These are phyloP conservation scores for Amanita exitialis DNA, from an alignment of 768 basidiomycete genomes.

Conservation along the genomic window DNA sequence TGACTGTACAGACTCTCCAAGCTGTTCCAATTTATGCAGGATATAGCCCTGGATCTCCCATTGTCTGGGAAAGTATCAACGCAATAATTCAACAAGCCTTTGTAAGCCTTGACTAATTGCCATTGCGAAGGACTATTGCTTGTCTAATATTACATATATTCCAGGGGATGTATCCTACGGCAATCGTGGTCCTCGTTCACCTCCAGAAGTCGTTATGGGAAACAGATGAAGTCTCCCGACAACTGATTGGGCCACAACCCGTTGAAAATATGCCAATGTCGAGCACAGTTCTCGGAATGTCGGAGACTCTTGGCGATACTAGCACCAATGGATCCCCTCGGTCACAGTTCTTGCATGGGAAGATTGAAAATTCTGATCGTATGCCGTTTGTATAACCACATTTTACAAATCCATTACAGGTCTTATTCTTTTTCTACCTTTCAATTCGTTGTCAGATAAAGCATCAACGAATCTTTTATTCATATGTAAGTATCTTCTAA, in stretches of 20 bases:
- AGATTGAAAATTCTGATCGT: not conserved
- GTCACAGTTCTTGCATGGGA: not conserved
- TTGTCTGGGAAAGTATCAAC: conserved; percentile 18
- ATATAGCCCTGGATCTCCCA: conserved; percentile 12
- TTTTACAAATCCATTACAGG: too few species aligned
- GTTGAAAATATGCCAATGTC: not conserved
- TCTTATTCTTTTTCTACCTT: too few species aligned
- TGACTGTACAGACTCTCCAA: conserved; percentile 15
- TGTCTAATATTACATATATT: not conserved
- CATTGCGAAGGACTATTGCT: not conserved
- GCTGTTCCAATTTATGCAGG: conserved; percentile 20
- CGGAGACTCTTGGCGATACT: not conserved
- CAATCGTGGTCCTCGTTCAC: conserved; percentile 1
- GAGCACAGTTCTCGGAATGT: not conserved
- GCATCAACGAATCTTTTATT: too few species aligned
- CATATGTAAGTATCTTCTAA: too few species aligned
- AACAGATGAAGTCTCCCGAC: not conserved
- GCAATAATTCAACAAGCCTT: conserved; percentile 20
- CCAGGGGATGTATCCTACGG: conserved; percentile 4
- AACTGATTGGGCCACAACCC: not conserved
- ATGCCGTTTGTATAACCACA: too few species aligned
- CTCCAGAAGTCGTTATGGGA: conserved; percentile 4
- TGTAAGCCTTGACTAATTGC: conserved; percentile 6
- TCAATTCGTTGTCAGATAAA: too few species aligned
- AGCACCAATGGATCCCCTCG: not conserved